Conservation (phyloP, 2,329 filamentous ascomycete species). For the Clonostachys sp. region DNA sequence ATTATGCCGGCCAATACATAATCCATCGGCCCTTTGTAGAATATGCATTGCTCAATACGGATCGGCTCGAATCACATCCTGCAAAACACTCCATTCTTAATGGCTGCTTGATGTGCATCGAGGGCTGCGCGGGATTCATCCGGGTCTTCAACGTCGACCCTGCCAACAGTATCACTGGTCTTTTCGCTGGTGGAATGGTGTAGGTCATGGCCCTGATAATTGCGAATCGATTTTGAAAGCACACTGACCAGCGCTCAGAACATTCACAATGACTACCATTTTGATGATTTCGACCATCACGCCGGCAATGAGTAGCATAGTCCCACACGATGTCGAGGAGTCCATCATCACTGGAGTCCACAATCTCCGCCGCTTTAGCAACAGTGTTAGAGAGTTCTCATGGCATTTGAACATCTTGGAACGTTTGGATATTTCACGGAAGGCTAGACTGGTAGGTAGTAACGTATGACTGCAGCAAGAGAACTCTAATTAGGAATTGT, state of each 20-base stretch:
- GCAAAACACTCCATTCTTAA: conserved; percentile 11
- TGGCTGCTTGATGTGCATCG: conserved; percentile 12
- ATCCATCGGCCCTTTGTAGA: conserved; percentile 21
- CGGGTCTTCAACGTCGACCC: conserved; percentile 16
- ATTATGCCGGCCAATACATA: conserved; percentile 20
- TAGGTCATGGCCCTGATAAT: conserved; percentile 6
- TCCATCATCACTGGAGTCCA: conserved; percentile 9
- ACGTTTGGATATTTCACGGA: conserved; percentile 5
- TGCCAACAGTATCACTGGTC: conserved; percentile 14
- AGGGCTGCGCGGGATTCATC: conserved; percentile 16
- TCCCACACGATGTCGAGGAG: conserved; percentile 10
- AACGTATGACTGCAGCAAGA: too few relatives aligned
- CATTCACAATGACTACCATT: conserved; percentile 16
- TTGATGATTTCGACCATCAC: conserved; percentile 10
- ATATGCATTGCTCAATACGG: conserved; percentile 15
- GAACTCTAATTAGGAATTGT: too few relatives aligned
- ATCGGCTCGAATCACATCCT: conserved; percentile 13
- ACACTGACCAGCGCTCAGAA: conserved; percentile 5
- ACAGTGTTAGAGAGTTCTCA: conserved; percentile 11
- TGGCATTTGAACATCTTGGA: conserved; percentile 12
- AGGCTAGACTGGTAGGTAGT: not conserved
- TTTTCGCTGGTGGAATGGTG: conserved; percentile 22
- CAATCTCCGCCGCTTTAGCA: conserved; percentile 11
- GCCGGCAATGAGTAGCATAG: conserved; percentile 5
- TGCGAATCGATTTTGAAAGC: not conserved